These are phyloP conservation scores for Ceratocystis colombiana DNA, from an alignment of 2,329 filamentous ascomycete species.

Conservation along the genomic window DNA sequence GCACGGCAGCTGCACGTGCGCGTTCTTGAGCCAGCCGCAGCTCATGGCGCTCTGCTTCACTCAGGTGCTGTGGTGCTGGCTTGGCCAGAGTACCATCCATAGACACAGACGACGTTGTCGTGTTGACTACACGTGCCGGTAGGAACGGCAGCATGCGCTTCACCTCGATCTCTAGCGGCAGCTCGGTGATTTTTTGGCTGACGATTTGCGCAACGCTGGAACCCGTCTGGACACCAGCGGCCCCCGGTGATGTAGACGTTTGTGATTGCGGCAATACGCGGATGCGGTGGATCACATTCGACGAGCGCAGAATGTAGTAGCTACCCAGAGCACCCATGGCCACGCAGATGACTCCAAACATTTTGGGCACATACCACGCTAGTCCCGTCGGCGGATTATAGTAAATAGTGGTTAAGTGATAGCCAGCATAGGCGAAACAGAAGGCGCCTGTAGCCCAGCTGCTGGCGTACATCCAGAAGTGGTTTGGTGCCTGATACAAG, in stretches of 20 bases:
- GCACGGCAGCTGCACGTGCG: constrained; percentile 34
- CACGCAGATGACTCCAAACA: constrained; percentile 49
- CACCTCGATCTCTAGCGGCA: constrained; percentile 45
- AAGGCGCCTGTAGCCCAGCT: constrained; percentile 48
- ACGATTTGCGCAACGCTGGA: constrained; percentile 25
- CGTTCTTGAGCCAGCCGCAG: constrained; percentile 34
- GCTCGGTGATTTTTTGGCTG: constrained; percentile 28
- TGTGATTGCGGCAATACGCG: constrained; percentile 40
- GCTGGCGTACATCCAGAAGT: constrained; percentile 51
- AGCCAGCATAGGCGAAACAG: constrained; percentile 42
- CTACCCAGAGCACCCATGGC: constrained; percentile 51
- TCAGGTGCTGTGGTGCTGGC: constrained; percentile 34
- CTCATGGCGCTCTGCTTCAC: constrained; percentile 32
- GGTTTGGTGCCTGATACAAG: constrained; percentile 56
- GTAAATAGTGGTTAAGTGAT: constrained; percentile 43
- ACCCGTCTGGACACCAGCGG: constrained; percentile 13
- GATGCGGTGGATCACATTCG: constrained; percentile 48
- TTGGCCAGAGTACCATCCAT: constrained; percentile 35
- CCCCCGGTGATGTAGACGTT: constrained; percentile 25
- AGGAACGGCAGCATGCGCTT: constrained; percentile 43
- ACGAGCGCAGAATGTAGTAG: constrained; percentile 48
- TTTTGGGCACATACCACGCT: constrained; percentile 46
- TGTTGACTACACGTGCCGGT: constrained; percentile 36
- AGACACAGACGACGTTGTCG: constrained; percentile 32
- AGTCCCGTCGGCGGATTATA: constrained; percentile 43